Base-by-base conservation (phyloP, 2,329 filamentous ascomycete genomes). In the Drechslerella coelobrocha region DNA sequence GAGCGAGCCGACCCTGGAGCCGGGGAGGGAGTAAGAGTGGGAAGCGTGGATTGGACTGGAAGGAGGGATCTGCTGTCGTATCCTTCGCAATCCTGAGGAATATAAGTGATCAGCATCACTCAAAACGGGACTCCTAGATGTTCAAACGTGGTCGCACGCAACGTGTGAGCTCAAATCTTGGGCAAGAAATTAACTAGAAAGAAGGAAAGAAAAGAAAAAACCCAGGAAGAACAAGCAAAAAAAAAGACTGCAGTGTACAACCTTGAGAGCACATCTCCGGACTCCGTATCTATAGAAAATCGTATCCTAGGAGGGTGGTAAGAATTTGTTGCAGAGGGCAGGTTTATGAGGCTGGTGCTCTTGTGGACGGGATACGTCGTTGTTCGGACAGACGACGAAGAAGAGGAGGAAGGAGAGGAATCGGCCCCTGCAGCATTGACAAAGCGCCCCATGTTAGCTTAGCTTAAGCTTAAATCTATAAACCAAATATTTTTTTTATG, bases 21-120 rank as follows among this genome's bases (percentile, higher is more conserved):
- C 86, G 85, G 74, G 85, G 78, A 79, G 83, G 34, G 88, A 88
- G 14, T 87, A 86, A 31, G 84, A 83, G 73, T 41, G 88, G 43
- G 57, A 50, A 26, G 31, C 47, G 57, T 69, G 51, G 57, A 69
- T 73, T 9, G 74, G 68, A 47, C 73, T 73, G 41, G 68, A 68
- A 9, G 73, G 73, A 27, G 86, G 84, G 71, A 89, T 89, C 76
- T 92, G 88, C 79, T 97, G 93, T 78, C 94, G 90, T 79, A 99
- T 99, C 76, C 94, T 89, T 78, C 92, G 89, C 77, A 99, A 84
- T 74, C 94, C 92, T 62, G 91, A 95, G 47, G 89, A 84, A 60
- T 91, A 91, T 73, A 94, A 81, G 75, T 91, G 91, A 83, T 94
- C 90, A 77, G 96, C 92, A 80, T 93, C 91, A 74, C 87, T 84